Evolutionary conservation across 768 basidiomycete species (phyloP).

Genomic region (Termitomyces bulborhizus): DNA sequence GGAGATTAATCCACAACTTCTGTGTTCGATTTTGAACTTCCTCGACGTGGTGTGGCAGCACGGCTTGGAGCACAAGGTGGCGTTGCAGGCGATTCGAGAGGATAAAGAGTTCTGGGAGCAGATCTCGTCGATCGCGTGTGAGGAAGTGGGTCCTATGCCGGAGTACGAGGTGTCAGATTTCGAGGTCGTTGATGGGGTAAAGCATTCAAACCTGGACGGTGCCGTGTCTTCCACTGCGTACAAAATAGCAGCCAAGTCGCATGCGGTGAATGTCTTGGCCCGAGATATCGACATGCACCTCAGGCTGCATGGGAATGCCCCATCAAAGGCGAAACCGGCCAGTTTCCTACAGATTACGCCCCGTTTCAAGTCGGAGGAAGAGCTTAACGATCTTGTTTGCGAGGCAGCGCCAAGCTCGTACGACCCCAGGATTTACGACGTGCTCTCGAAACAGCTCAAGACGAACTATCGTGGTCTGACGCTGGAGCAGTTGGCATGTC

Average conservation of each 20-base stretch:
- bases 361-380: conserved; percentile 55
- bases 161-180: conserved; percentile 55
- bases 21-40: conserved; percentile 72
- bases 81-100: conserved; percentile 49
- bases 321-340: conserved; percentile 40
- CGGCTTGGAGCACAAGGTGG: conserved; percentile 60
- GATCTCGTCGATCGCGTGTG: conserved; percentile 54
- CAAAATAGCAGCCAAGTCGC: conserved; percentile 64
- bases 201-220: conserved; percentile 52
- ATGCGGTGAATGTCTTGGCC: conserved; percentile 67
- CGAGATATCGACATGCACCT: conserved; percentile 67
- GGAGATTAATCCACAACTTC: conserved; percentile 69
- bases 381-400: conserved; percentile 56
- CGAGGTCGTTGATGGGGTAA: conserved; percentile 39
- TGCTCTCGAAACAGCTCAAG: conserved; percentile 43
- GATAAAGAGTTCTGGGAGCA: conserved; percentile 65
- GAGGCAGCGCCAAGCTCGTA: conserved; percentile 71
- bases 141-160: conserved; percentile 71
- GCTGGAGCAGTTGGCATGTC: conserved; percentile 57
- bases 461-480: conserved; percentile 52
- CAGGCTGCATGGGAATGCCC: conserved; percentile 29
- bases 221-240: conserved; percentile 60
- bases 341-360: conserved; percentile 56
- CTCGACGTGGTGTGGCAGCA: conserved; percentile 77
- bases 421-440: conserved; percentile 66